Base-by-base conservation (phyloP, 2,329 filamentous ascomycete species). In the Aspergillus proliferans region DNA sequence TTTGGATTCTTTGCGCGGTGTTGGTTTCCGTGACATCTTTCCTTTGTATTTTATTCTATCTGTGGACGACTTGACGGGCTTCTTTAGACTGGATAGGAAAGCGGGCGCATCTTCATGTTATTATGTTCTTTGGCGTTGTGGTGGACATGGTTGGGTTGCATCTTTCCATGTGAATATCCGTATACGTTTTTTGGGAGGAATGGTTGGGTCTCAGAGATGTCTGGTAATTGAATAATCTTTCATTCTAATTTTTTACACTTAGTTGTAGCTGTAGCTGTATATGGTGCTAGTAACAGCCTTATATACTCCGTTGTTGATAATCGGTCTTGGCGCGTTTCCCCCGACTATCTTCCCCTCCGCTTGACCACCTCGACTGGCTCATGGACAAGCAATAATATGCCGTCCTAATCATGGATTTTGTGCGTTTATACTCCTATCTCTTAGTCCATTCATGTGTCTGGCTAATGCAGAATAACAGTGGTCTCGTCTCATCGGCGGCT, bases 401-500 rank as follows among this genome's bases (percentile, higher is more conserved):
- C 57, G 61, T 55, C 52, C 40, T 45, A 57, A 70, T 46, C 53
- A 72, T 75, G 72, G 71, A 74, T 60, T 71, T 74, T 65, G 72
- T 75, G 66, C 42, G 72, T 67, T 15, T n/a, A 22, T 30, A 15
- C 40, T 41, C 22, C 38, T 28, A 38, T 26, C 22, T 33, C 15
- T n/a, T 36, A 21, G 43, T 43, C 43, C 47, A 43, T 28, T 48
- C 33, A 36, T 40, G 26, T 12, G 1, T 30, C 26, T 12, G 10
- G 10, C 26, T 30, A 30, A 30, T 56, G 46, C 57, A 22, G 12
- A 2, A 15, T 30, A 21, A 39, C 57, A 82, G 80, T 82, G 79
- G 76, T 78, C 80, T 65, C 77, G 81, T 65, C 73, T 85, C 58
- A 76, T 85, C 56, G 80, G 81, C 63, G 79, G 80, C 59, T 70